These are phyloP conservation scores for Liquidambar formosana DNA, from an alignment of 164 flowering plant genomes.

Conservation along the genomic window DNA sequence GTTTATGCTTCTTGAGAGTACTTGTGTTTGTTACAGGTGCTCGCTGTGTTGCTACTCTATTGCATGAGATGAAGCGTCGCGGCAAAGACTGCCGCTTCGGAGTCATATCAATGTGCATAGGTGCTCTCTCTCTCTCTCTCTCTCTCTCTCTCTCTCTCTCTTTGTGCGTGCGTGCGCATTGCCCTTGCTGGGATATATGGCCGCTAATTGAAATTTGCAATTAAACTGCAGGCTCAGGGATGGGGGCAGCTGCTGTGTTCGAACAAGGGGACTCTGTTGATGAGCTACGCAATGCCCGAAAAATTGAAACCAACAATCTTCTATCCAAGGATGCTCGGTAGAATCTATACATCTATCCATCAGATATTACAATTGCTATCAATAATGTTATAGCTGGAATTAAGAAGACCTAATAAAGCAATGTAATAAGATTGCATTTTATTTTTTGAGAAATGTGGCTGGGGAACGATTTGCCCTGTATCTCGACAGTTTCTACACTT, in stretches of 20 bases:
- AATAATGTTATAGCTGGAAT: slow-evolving; percentile 9
- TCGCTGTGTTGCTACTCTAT: slow-evolving; percentile 86
- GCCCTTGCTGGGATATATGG: not conserved
- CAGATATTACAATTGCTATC: not conserved
- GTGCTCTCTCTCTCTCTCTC: slow-evolving; percentile 32
- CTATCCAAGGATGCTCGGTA: slow-evolving; percentile 68
- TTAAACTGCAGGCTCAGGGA: slow-evolving; percentile 82
- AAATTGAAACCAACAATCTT: slow-evolving; percentile 29
- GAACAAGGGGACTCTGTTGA: slow-evolving; percentile 82
- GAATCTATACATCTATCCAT: not conserved
- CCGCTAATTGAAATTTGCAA: not conserved
- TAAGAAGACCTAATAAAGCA: not conserved
- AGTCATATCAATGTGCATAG: slow-evolving; percentile 95
- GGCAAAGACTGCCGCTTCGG: slow-evolving; percentile 94
- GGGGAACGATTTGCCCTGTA: too few species aligned
- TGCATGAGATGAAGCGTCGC: slow-evolving; percentile 97
- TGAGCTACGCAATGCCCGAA: slow-evolving; percentile 63
- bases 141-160: not conserved
- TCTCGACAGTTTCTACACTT: too few species aligned
- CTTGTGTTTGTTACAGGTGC: slow-evolving; percentile 57
- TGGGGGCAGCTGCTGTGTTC: slow-evolving; percentile 99
- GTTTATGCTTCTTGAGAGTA: not conserved
- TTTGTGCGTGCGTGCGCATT: not conserved
- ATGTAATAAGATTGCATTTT: too few species aligned
- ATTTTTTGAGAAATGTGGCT: too few species aligned